These are phyloP conservation scores for Ophiostoma tasmaniense DNA, from an alignment of 2,329 filamentous ascomycete genomes.

Conservation along the genomic window DNA sequence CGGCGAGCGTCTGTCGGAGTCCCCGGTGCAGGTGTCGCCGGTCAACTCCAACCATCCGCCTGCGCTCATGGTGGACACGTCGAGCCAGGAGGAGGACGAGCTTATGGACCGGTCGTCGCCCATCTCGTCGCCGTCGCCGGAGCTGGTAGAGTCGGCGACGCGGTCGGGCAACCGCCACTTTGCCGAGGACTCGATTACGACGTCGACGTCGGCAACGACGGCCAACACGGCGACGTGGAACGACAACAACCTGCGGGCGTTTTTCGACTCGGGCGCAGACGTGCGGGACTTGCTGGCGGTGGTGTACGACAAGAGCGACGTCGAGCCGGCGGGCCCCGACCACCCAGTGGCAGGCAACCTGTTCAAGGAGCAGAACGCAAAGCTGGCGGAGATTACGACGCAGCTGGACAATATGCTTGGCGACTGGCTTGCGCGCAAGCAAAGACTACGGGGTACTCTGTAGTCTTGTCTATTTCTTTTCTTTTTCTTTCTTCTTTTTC, in stretches of 20 bases:
- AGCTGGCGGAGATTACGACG: constrained; percentile 71
- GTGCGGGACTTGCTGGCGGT: constrained; percentile 85
- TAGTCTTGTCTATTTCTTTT: background rate
- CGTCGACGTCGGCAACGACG: constrained; percentile 45
- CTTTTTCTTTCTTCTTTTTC: background rate
- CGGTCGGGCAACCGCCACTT: constrained; percentile 30
- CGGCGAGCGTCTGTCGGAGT: constrained; percentile 51
- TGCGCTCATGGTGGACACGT: constrained; percentile 60
- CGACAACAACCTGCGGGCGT: constrained; percentile 74
- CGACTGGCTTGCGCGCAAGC: constrained; percentile 67
- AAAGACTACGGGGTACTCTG: constrained; percentile 24
- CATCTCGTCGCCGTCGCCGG: constrained; percentile 56
- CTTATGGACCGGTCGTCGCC: constrained; percentile 52
- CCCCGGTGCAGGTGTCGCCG: constrained; percentile 57
- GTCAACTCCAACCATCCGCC: constrained; percentile 48
- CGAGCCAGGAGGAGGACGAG: constrained; percentile 47
- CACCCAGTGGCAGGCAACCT: constrained; percentile 75
- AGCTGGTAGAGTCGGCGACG: constrained; percentile 44
- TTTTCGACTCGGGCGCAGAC: constrained; percentile 82
- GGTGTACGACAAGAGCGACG: constrained; percentile 83
- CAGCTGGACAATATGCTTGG: constrained; percentile 82
- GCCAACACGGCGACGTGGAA: constrained; percentile 60
- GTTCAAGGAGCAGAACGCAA: constrained; percentile 80
- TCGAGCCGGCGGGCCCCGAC: constrained; percentile 69
- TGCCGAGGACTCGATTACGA: constrained; percentile 41